Evolutionary conservation across 495 filamentous ascomycete genomes (phyloP).

Genomic region (Elaphomyces granulatus): DNA sequence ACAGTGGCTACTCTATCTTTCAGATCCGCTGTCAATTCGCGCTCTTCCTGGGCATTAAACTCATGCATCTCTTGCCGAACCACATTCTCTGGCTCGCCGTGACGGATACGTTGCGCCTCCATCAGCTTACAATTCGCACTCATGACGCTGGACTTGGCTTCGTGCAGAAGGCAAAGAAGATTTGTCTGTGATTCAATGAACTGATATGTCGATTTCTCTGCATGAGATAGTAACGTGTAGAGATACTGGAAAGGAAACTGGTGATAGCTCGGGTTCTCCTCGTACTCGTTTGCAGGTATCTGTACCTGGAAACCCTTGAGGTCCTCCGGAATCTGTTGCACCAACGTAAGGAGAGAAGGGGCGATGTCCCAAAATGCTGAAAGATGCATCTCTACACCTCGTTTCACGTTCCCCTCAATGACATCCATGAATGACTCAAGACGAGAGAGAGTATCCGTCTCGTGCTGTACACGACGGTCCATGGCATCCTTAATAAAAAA

Average conservation of each 20-base stretch:
- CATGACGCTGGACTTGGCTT: constrained; percentile 70
- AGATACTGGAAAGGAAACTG: constrained; percentile 73
- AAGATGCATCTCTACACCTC: constrained; percentile 81
- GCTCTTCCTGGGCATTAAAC: constrained; percentile 49
- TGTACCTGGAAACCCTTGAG: constrained; percentile 46
- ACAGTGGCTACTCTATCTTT: constrained; percentile 84
- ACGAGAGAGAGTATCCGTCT: constrained; percentile 51
- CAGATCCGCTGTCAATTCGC: constrained; percentile 62
- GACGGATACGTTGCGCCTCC: constrained; percentile 41
- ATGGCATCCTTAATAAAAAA: constrained; percentile 71
- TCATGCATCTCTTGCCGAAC: constrained; percentile 43
- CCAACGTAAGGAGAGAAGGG: constrained; percentile 56
- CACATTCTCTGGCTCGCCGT: constrained; percentile 36
- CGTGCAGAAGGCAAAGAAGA: constrained; percentile 81
- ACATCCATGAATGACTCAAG: constrained; percentile 65
- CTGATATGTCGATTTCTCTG: constrained; percentile 83
- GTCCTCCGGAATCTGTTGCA: constrained; percentile 56
- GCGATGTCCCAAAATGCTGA: constrained; percentile 97
- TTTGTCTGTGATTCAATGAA: constrained; percentile 95
- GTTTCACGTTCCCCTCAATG: constrained; percentile 70
- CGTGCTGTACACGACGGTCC: constrained; percentile 50
- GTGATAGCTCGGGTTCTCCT: constrained; percentile 72
- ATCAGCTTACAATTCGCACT: constrained; percentile 40
- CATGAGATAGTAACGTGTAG: constrained; percentile 65
- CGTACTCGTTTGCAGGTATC: constrained; percentile 62